Percentiles rank a stretch among this genome's conserved stretches.
Conservation (phyloP, 148 eudicot species). For the Rhododendron henanense region DNA sequence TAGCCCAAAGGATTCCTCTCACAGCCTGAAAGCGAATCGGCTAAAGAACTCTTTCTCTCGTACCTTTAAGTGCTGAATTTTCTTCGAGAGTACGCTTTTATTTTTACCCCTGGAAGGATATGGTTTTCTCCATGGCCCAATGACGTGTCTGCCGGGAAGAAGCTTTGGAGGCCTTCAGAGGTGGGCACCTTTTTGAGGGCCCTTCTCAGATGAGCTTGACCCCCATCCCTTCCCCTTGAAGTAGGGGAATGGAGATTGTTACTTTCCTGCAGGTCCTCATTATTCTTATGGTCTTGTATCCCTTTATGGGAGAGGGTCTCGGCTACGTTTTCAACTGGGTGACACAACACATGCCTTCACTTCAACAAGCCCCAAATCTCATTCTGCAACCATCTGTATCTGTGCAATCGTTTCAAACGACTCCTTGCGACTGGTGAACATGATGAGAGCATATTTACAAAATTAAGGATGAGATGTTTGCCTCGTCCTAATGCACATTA, state of each 20-base stretch:
- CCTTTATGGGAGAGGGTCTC: not conserved
- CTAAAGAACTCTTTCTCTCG: not conserved
- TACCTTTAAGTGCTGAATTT: not conserved
- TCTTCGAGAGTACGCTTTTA: not conserved
- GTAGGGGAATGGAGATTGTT: not conserved
- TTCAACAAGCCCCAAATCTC: not conserved
- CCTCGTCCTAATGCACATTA: not conserved
- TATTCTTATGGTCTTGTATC: not conserved
- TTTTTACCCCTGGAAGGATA: not conserved
- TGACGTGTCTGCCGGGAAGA: not conserved
- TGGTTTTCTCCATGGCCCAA: not conserved
- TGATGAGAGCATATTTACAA: not conserved
- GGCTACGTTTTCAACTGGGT: not conserved
- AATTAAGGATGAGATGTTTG: not conserved
- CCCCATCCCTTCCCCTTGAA: not conserved
- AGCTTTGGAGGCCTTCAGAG: not conserved
- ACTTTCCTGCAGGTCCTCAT: not conserved
- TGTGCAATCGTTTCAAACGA: not conserved
- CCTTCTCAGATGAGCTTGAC: not conserved
- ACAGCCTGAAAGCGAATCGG: not conserved
- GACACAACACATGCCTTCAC: not conserved
- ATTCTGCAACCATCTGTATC: not conserved
- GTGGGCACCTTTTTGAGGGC: not conserved
- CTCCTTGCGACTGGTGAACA: not conserved
- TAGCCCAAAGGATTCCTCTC: not conserved